A percentile compares a stretch with the other conserved stretches of the same genome.
Evolutionary conservation across 2,329 filamentous ascomycete species (phyloP).

Genomic region (Fusarium bulbicola): DNA sequence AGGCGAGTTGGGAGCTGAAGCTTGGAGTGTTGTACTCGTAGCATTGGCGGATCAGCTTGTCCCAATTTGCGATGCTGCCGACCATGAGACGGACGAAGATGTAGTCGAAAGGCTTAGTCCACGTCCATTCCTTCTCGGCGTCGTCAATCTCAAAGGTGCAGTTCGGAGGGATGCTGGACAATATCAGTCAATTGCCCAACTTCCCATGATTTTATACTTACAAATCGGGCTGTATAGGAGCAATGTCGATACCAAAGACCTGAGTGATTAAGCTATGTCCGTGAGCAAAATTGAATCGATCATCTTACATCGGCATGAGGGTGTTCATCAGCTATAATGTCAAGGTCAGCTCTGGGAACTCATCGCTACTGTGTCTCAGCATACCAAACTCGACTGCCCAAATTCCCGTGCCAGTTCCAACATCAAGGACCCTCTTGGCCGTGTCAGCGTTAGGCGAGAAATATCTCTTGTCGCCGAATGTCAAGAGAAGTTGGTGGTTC

Average conservation of each 20-base stretch:
- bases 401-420: constrained; percentile 24
- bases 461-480: constrained; percentile 8
- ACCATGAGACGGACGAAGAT: constrained; percentile 29
- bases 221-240: constrained; percentile 23
- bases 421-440: constrained; percentile 18
- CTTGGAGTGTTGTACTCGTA: too few species aligned
- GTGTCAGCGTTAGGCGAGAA: constrained; percentile 10
- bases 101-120: constrained; percentile 15
- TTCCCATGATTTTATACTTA: rapidly evolving
- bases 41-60: background rate
- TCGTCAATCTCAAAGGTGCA: constrained; percentile 25
- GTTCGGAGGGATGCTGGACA: background rate
- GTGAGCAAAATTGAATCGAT: too few species aligned
- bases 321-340: constrained; percentile 11
- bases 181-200: rapidly evolving
- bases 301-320: constrained; percentile 18
- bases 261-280: background rate
- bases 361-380: too few species aligned
- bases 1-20: too few species aligned
- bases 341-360: too few species aligned
- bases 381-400: constrained; percentile 32
- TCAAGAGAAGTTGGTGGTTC: constrained; percentile 20
- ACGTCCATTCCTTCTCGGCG: constrained; percentile 25
- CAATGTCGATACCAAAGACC: constrained; percentile 22
- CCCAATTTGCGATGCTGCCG: constrained; percentile 27